Percentiles rank a stretch among this genome's conserved stretches.
Conservation (phyloP, 2,329 filamentous ascomycete species). For the Zymoseptoria crescenta region DNA sequence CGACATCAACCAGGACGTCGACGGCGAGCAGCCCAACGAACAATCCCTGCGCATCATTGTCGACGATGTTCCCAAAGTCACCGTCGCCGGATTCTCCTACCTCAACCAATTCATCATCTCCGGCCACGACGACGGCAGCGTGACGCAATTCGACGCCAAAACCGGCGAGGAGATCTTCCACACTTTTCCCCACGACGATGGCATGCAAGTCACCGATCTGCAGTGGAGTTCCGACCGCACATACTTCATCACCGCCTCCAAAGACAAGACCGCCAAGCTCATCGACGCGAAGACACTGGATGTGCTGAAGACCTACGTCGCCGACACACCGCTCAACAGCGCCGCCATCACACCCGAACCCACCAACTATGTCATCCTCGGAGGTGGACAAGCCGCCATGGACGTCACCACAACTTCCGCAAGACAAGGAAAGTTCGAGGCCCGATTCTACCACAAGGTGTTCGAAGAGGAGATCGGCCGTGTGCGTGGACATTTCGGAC, state of each 20-base stretch:
- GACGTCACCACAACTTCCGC: conserved; percentile 92
- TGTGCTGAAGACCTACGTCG: conserved; percentile 82
- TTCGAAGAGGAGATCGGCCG: conserved; percentile 98
- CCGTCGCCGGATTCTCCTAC: conserved; percentile 94
- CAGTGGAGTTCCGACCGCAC: conserved; percentile 92
- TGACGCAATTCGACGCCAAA: conserved; percentile 89
- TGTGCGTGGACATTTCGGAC: conserved; percentile 95
- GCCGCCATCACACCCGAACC: conserved; percentile 91
- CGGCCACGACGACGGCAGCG: conserved; percentile 90
- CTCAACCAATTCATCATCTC: conserved; percentile 93
- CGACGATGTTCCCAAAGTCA: conserved; percentile 85
- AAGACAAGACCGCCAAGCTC: conserved; percentile 96
- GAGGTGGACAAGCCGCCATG: conserved; percentile 97
- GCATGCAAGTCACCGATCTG: conserved; percentile 77
- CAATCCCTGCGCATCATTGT: conserved; percentile 80
- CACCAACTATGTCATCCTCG: conserved; percentile 96
- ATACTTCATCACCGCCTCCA: conserved; percentile 96
- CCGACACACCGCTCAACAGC: conserved; percentile 95
- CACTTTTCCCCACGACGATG: conserved; percentile 76
- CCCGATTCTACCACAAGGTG: conserved; percentile 98
- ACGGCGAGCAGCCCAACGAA: conserved; percentile 79
- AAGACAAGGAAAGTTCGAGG: conserved; percentile 97
- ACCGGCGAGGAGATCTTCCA: conserved; percentile 76
- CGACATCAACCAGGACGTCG: conserved; percentile 75
- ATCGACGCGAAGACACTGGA: conserved; percentile 78